These are phyloP conservation scores for Mortierella hygrophila DNA, from an alignment of 192 early-diverging fungal species.

Conservation along the genomic window DNA sequence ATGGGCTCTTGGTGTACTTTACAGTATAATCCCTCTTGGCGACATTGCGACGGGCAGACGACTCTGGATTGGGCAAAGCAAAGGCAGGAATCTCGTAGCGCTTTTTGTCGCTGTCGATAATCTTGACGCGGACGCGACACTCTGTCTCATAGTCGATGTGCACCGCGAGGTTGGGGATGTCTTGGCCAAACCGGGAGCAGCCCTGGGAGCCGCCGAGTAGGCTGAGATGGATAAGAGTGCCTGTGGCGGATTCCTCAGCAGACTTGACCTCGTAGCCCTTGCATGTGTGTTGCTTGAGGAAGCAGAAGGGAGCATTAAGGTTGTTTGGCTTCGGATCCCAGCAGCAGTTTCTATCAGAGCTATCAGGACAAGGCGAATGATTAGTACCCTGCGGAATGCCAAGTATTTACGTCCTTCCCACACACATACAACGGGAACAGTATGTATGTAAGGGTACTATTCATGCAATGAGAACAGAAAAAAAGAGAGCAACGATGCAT, in stretches of 20 bases:
- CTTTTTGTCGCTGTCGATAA: conserved; percentile 37
- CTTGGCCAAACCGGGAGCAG: conserved; percentile 58
- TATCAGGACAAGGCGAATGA: neutral
- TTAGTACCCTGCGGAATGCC: neutral
- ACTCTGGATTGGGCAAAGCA: conserved; percentile 45
- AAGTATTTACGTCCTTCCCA: no score
- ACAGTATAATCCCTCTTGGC: conserved; percentile 50
- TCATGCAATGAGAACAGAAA: neutral
- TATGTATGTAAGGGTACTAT: neutral
- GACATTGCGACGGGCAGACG: conserved; percentile 16
- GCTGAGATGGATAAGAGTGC: conserved; percentile 7
- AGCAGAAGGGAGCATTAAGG: conserved; percentile 45
- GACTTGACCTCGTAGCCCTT: conserved; percentile 33
- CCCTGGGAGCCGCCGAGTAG: conserved; percentile 4
- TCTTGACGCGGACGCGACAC: conserved; percentile 66
- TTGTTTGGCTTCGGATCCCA: conserved; percentile 38
- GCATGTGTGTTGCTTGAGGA: conserved; percentile 38
- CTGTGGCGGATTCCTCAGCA: conserved; percentile 17
- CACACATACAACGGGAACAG: neutral
- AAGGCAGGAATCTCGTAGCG: conserved; percentile 61
- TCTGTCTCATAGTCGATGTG: conserved; percentile 65
- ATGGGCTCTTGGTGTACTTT: conserved; percentile 53
- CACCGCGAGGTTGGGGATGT: conserved; percentile 58
- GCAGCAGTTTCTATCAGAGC: conserved; percentile 37
- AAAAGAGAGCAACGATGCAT: neutral